Conservation (phyloP, 306 rosid genomes). For the Cicer judaicum region DNA sequence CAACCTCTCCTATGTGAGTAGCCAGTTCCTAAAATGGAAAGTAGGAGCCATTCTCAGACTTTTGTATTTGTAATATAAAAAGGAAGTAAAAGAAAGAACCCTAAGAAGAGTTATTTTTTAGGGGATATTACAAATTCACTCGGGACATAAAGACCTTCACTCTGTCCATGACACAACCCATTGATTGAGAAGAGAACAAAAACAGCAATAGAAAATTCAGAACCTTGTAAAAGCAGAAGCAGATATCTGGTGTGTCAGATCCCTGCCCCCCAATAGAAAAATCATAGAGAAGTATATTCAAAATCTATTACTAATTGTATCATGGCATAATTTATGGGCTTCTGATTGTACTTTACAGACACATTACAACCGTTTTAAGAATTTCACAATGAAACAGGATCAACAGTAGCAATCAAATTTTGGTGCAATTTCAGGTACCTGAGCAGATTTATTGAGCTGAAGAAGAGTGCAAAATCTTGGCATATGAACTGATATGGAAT, state of each 20-base stretch:
- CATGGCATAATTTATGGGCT: conserved; percentile 5
- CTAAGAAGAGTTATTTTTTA: background rate
- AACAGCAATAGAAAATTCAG: conserved; percentile 29
- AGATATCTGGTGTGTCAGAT: background rate
- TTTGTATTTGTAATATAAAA: conserved; percentile 14
- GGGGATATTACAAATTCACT: background rate
- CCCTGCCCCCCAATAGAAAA: conserved; percentile 2
- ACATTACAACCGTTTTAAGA: conserved; percentile 17
- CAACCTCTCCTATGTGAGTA: conserved; percentile 95
- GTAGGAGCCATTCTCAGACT: conserved; percentile 35
- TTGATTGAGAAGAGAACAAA: conserved; percentile 17
- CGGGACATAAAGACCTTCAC: background rate
- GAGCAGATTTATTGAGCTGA: conserved; percentile 97
- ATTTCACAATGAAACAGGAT: conserved; percentile 5
- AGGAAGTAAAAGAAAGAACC: conserved; percentile 2
- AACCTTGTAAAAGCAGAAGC: conserved; percentile 7
- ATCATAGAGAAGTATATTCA: conserved; percentile 7
- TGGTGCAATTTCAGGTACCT: conserved; percentile 56
- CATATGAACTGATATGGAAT: conserved; percentile 93
- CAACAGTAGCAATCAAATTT: conserved; percentile 14
- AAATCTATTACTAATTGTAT: background rate
- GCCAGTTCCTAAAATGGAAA: conserved; percentile 75
- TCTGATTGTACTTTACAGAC: conserved; percentile 1
- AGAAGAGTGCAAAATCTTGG: conserved; percentile 97
- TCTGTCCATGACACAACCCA: background rate